These are phyloP conservation scores for Peronospora farinosa DNA, from an alignment of 352 stramenopile species.

Conservation along the genomic window DNA sequence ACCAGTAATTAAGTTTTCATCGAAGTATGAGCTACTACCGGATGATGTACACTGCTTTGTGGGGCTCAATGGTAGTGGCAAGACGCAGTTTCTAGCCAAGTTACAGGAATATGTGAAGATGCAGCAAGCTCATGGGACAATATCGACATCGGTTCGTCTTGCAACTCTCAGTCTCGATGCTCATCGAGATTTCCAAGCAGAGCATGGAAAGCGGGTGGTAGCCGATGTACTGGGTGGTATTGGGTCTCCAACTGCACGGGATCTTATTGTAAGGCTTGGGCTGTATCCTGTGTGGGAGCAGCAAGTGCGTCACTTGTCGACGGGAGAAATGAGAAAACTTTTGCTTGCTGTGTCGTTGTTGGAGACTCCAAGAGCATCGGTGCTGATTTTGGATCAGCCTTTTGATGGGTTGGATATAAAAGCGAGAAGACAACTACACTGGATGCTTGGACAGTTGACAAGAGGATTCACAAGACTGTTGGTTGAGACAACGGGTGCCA, in stretches of 20 bases:
- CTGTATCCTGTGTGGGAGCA: slow-evolving; percentile 87
- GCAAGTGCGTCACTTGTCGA: slow-evolving; percentile 82
- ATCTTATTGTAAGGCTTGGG: slow-evolving; percentile 88
- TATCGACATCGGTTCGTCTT: slow-evolving; percentile 28
- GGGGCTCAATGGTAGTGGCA: slow-evolving; percentile 64
- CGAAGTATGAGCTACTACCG: slow-evolving; percentile 36
- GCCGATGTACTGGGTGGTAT: slow-evolving; percentile 65
- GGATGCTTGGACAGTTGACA: slow-evolving; percentile 82
- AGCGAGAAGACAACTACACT: slow-evolving; percentile 66
- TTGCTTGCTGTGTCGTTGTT: slow-evolving; percentile 83
- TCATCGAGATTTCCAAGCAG: slow-evolving; percentile 69
- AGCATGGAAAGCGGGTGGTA: slow-evolving; percentile 50
- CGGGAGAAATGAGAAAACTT: slow-evolving; percentile 90
- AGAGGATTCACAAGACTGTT: slow-evolving; percentile 85
- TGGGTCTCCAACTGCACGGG: slow-evolving; percentile 62
- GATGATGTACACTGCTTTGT: slow-evolving; percentile 70
- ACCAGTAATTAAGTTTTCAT: slow-evolving; percentile 33
- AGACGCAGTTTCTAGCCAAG: slow-evolving; percentile 46
- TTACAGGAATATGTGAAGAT: slow-evolving; percentile 32
- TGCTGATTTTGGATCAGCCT: slow-evolving; percentile 90
- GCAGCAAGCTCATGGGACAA: slow-evolving; percentile 20
- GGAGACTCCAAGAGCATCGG: slow-evolving; percentile 47
- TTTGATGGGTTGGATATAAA: slow-evolving; percentile 90
- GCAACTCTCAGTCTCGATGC: slow-evolving; percentile 77
- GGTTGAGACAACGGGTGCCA: slow-evolving; percentile 75